Evolutionary conservation across 345 rosid species (phyloP).

Genomic region (Salix caprea): DNA sequence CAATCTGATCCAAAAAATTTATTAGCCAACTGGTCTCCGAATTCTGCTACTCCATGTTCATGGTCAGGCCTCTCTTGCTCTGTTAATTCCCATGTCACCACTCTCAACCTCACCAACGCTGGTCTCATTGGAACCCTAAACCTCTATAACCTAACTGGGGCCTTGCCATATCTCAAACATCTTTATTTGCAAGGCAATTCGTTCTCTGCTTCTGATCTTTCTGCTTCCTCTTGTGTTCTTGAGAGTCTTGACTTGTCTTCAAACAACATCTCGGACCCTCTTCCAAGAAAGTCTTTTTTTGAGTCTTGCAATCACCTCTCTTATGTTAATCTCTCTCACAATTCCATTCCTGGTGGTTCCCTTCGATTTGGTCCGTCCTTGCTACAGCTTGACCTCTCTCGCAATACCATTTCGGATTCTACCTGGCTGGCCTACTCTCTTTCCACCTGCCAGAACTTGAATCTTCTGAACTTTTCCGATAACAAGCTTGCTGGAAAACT

Average conservation of each 20-base stretch:
- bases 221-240: conserved; percentile 43
- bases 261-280: conserved; percentile 52
- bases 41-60: conserved; percentile 42
- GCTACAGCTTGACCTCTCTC: conserved; percentile 54
- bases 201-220: conserved; percentile 49
- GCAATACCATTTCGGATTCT: conserved; percentile 46
- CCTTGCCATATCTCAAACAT: conserved; percentile 47
- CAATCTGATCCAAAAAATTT: conserved; percentile 51
- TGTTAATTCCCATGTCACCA: conserved; percentile 35
- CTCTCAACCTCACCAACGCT: conserved; percentile 48
- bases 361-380: conserved; percentile 43
- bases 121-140: conserved; percentile 51
- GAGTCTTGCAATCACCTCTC: conserved; percentile 33
- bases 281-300: conserved; percentile 39
- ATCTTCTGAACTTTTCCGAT: conserved; percentile 56
- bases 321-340: conserved; percentile 47
- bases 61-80: conserved; percentile 82
- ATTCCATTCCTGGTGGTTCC: conserved; percentile 51
- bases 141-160: conserved; percentile 44
- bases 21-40: conserved; percentile 51
- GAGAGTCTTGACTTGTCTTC: conserved; percentile 62
- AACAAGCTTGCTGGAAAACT: conserved; percentile 57
- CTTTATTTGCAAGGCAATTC: conserved; percentile 49
- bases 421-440: conserved; percentile 38
- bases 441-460: conserved; percentile 57